phyloP scores from a whole-genome alignment of 768 basidiomycete genomes.

The Trametes sanguinea region DNA sequence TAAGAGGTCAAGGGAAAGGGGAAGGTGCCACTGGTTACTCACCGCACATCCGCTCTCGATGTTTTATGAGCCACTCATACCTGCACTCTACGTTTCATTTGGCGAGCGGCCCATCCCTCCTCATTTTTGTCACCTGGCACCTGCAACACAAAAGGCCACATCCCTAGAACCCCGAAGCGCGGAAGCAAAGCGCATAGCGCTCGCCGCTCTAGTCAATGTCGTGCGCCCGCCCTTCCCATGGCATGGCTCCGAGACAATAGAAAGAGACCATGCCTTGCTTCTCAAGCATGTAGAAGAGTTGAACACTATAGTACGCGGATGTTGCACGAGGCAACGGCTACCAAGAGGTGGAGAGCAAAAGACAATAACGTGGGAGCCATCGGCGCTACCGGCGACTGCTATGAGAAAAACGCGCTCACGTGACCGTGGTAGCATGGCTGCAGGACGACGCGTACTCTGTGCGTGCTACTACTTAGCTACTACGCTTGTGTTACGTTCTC shows the following conservation, averaged over 20 bases:
- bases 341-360: neutral
- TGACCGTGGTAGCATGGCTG: conserved; percentile 1
- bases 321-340: conserved; percentile 6
- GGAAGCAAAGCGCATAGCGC: neutral
- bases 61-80: too few species aligned
- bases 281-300: neutral
- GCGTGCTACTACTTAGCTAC: too few species aligned
- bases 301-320: neutral
- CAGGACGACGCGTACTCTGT: too few species aligned
- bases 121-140: neutral
- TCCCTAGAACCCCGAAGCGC: neutral
- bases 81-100: too few species aligned
- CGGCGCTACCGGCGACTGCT: conserved; percentile 2
- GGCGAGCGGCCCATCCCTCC: neutral
- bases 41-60: neutral
- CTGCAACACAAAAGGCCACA: neutral
- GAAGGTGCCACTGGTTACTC: neutral
- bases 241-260: neutral
- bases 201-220: neutral
- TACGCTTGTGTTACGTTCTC: too few species aligned
- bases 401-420: conserved; percentile 7
- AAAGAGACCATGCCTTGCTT: neutral
- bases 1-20: neutral
- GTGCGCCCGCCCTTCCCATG: neutral
- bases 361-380: conserved; percentile 15